Percentiles rank a stretch among this genome's conserved stretches.
Conservation (phyloP, 2,329 filamentous ascomycete genomes). For the Salinomyces thailandicus region DNA sequence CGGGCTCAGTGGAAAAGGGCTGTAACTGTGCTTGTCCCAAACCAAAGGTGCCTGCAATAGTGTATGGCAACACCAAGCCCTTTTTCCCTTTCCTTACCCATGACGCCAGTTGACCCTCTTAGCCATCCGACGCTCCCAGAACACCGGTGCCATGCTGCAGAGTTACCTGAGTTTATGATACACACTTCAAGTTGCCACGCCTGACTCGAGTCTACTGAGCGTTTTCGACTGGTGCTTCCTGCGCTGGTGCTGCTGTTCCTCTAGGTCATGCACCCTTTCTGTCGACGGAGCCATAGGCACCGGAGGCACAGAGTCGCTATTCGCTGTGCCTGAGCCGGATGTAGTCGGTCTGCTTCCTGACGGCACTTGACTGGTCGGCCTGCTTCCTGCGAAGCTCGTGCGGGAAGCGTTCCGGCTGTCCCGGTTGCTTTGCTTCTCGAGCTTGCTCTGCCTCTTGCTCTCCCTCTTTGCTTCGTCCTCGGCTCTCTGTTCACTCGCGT, state of each 20-base stretch:
- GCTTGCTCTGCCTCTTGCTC: slow-evolving; percentile 10
- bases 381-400: not conserved
- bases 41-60: too few species aligned
- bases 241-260: not conserved
- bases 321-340: not conserved
- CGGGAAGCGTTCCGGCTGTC: not conserved
- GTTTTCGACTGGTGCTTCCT: slow-evolving; percentile 1
- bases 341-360: not conserved
- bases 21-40: too few species aligned
- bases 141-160: too few species aligned
- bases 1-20: too few species aligned
- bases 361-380: not conserved
- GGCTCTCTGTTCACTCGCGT: slow-evolving; percentile 18
- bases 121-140: too few species aligned
- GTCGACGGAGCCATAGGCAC: not conserved
- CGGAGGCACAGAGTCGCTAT: not conserved
- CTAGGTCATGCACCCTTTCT: slow-evolving; percentile 1
- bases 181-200: slow-evolving; percentile 1
- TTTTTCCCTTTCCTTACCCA: too few species aligned
- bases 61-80: too few species aligned
- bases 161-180: too few species aligned
- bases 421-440: not conserved
- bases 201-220: slow-evolving; percentile 3
- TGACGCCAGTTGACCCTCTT: too few species aligned
- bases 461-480: slow-evolving; percentile 16